These are phyloP conservation scores for Chlorella sp. DNA, from an alignment of 139 green algal genomes.

Conservation along the genomic window DNA sequence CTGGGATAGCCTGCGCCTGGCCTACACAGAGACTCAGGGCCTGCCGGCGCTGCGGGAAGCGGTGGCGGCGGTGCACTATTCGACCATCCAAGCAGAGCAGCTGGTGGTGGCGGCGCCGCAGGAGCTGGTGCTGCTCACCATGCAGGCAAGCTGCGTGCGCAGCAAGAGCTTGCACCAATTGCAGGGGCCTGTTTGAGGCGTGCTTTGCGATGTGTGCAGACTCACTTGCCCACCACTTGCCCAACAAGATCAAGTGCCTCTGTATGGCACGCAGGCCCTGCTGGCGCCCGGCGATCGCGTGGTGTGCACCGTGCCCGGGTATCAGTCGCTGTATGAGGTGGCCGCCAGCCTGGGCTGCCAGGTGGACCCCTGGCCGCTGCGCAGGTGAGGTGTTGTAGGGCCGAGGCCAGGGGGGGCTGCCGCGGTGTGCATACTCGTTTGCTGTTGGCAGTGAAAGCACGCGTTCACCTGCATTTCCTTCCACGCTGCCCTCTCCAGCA, in stretches of 20 bases:
- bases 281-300: conserved; percentile 76
- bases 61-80: conserved; percentile 36
- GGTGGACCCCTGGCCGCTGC: conserved; percentile 63
- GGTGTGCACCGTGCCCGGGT: conserved; percentile 69
- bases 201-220: too few relatives aligned
- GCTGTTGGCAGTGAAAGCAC: too few relatives aligned
- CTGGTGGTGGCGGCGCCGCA: conserved; percentile 41
- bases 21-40: conserved; percentile 73
- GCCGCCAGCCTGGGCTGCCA: conserved; percentile 59
- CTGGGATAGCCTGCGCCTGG: conserved; percentile 62
- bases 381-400: background rate
- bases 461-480: too few relatives aligned
- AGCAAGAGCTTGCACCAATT: too few relatives aligned
- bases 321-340: conserved; percentile 82
- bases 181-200: too few relatives aligned
- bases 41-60: conserved; percentile 62
- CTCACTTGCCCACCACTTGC: too few relatives aligned
- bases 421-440: too few relatives aligned
- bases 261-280: conserved; percentile 72
- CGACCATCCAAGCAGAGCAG: conserved; percentile 7
- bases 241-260: too few relatives aligned
- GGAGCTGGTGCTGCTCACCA: conserved; percentile 25
- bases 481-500: background rate
- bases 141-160: conserved; percentile 1
- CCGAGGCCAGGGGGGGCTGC: too few relatives aligned